Evolutionary conservation across 306 rosid genomes (phyloP).

Genomic region (Trichosanthes truncata): DNA sequence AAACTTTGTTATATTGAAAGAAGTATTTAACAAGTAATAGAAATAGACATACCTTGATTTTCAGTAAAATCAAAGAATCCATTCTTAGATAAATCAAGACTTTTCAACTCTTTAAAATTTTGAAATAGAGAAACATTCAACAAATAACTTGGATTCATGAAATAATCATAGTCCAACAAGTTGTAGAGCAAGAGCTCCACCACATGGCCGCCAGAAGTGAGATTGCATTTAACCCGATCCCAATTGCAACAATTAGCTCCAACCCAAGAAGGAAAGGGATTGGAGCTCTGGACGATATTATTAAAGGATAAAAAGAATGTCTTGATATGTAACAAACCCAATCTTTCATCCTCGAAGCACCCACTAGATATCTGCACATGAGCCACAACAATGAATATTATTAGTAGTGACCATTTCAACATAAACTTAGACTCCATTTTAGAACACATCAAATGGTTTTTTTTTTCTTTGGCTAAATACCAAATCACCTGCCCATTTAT

Average conservation of each 20-base stretch:
- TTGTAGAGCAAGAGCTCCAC: neutral
- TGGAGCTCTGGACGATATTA: no score
- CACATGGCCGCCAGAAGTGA: neutral
- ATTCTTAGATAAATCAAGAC: neutral
- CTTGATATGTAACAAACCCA: neutral
- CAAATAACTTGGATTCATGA: neutral
- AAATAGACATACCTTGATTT: neutral
- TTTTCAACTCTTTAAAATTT: neutral
- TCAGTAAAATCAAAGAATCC: neutral
- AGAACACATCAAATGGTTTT: neutral
- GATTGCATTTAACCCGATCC: neutral
- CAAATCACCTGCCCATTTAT: neutral
- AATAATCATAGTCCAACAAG: neutral
- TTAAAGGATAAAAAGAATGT: neutral
- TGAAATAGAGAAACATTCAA: neutral
- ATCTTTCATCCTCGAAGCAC: neutral
- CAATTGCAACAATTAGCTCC: neutral
- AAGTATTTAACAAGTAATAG: no score
- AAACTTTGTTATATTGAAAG: neutral
- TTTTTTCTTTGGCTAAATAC: neutral
- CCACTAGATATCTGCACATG: neutral
- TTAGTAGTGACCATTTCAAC: neutral
- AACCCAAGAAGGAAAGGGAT: neutral
- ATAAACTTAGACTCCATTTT: neutral
- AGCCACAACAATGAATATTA: neutral